Evolutionary conservation across 371 early-diverging fungal species (phyloP).

Genomic region (Mucor mucedo): DNA sequence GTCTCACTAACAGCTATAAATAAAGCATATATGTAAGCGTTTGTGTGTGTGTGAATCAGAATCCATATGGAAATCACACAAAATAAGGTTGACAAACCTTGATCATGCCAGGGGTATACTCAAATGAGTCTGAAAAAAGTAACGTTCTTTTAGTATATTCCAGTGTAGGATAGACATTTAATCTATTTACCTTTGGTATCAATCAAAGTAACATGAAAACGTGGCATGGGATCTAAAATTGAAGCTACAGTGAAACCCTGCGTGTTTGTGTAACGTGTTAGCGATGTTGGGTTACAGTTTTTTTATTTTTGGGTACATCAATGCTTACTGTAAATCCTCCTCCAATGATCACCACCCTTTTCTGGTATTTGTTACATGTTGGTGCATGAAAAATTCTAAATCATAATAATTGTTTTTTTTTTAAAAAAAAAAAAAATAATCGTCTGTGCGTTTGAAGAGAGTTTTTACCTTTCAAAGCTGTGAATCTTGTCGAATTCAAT

Average conservation of each 20-base stretch:
- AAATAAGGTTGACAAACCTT: slow-evolving; percentile 15
- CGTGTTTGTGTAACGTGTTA: neutral
- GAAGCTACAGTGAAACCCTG: slow-evolving; percentile 50
- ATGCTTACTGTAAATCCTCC: slow-evolving; percentile 35
- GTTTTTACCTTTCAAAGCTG: neutral
- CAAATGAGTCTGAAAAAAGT: slow-evolving; percentile 38
- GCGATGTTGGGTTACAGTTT: neutral
- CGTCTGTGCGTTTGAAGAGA: slow-evolving; percentile 13
- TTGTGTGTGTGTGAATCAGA: neutral
- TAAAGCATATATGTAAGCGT: neutral
- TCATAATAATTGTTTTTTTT: neutral
- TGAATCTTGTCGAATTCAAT: slow-evolving; percentile 25
- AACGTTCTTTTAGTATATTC: neutral
- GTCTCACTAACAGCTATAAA: slow-evolving; percentile 32
- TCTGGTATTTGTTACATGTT: slow-evolving; percentile 16
- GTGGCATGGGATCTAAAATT: slow-evolving; percentile 47
- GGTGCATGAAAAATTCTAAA: slow-evolving; percentile 10
- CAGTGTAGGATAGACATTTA: neutral
- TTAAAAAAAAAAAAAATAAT: neutral
- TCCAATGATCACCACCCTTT: slow-evolving; percentile 32
- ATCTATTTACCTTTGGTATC: slow-evolving; percentile 41
- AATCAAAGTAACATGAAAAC: slow-evolving; percentile 46
- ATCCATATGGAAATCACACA: neutral
- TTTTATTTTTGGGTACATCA: neutral
- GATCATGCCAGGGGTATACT: slow-evolving; percentile 45